Evolutionary conservation across 192 early-diverging fungal species (phyloP), one percentile per base, ranked within the genome.

Genomic region (Backusella mclennaniae): DNA sequence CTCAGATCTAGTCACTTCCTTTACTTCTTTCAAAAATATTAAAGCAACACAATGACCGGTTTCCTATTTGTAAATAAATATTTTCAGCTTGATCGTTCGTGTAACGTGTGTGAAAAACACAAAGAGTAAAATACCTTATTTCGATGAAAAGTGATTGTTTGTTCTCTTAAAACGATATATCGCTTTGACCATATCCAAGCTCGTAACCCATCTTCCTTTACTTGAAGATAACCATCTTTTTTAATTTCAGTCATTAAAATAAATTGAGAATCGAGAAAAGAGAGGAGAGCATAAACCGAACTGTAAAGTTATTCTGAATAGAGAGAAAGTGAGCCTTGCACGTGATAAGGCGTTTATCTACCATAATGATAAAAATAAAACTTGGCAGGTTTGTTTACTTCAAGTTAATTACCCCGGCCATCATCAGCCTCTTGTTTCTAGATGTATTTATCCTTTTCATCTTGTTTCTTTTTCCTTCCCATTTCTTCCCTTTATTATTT

Each of bases 151-250:
- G 95, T 95, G 52, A 98, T 87, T 2, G 95, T 96, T 80, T 92
- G 91, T 75, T 95, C 93, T 73, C 95, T 87, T n/a, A 99, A 84
- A 5, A 98, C 85, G 49, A 95, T 87, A 90, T 95, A 98, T 76
- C 96, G 81, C 84, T 96, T 96, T 49, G 93, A 94, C 98, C 98
- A 99, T 79, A 98, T 91, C 85, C 96, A 99, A 56, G 92, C 91
- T 74, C 91, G 82, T 63, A 97, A 80, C n/a, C 95, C 96, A 53
- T 97, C 96, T 68, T 99, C 97, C 83, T 97, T 97, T 68, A 97
- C 92, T 36, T 89, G 88, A 42, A 90, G 86, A 77, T 93, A 95
- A 35, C 96, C 96, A 66, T 94, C 89, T 81, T 95, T 97, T 75
- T 89, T 76, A 33, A 93, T 81, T 36, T 79, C 79, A 33, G 76